Conservation (phyloP, 2,329 filamentous ascomycete genomes). For the Colletotrichum plurivorum region DNA sequence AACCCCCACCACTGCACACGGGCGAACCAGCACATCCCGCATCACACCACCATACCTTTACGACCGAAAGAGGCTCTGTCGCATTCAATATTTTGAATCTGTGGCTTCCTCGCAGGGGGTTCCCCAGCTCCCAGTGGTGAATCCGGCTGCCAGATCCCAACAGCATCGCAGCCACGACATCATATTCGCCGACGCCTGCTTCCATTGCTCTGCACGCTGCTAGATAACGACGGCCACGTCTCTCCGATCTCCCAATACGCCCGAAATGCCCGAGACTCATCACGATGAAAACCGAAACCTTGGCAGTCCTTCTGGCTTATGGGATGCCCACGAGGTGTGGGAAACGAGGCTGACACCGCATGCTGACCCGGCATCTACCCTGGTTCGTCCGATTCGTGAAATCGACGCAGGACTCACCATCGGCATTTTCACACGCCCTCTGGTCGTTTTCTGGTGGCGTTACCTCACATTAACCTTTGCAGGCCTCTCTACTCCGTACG, state of each 20-base stretch:
- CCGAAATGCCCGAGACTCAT: constrained; percentile 14
- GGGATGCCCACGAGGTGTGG: neutral
- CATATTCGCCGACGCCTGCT: constrained; percentile 34
- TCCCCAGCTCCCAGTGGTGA: constrained; percentile 17
- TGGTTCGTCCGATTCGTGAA: constrained; percentile 24
- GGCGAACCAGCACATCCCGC: constrained; percentile 15
- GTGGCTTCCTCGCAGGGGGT: constrained; percentile 16
- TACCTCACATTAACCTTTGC: constrained; percentile 11
- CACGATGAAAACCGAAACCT: neutral
- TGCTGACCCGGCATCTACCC: neutral
- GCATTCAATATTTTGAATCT: constrained; percentile 24
- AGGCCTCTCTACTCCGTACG: neutral
- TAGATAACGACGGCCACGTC: constrained; percentile 28
- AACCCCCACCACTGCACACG: constrained; percentile 1
- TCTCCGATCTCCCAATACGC: neutral
- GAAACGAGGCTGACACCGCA: constrained; percentile 16
- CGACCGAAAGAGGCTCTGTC: constrained; percentile 34
- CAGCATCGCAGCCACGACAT: constrained; percentile 20
- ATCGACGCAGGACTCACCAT: constrained; percentile 3
- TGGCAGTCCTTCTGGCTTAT: neutral
- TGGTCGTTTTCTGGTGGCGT: constrained; percentile 18
- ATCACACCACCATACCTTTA: constrained; percentile 15
- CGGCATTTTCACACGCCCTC: neutral
- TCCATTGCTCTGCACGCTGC: constrained; percentile 14
- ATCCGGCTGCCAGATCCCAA: constrained; percentile 1